phyloP scores from a whole-genome alignment of 2,329 filamentous ascomycete genomes.

The Bipolaris sorokiniana region DNA sequence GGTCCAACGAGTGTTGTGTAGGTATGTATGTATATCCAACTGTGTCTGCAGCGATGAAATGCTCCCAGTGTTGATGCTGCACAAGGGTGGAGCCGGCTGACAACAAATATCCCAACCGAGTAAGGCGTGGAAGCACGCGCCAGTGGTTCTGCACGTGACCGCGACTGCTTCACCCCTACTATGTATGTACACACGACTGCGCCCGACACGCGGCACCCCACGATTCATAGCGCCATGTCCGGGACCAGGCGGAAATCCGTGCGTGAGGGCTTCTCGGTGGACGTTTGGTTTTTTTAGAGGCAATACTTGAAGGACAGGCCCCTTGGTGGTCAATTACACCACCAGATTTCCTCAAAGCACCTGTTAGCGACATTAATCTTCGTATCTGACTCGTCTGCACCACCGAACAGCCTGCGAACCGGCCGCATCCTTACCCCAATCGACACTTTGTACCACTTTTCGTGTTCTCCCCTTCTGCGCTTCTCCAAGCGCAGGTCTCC shows the following conservation, averaged over 20 bases:
- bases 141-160: constrained; percentile 24
- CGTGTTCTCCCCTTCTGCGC: constrained; percentile 1
- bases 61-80: constrained; percentile 24
- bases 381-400: constrained; percentile 4
- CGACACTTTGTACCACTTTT: constrained; percentile 2
- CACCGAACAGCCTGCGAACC: background rate
- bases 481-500: constrained; percentile 23
- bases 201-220: constrained; percentile 9
- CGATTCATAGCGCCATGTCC: constrained; percentile 2
- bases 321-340: constrained; percentile 1
- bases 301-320: constrained; percentile 4
- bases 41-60: constrained; percentile 18
- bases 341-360: background rate
- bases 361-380: constrained; percentile 1
- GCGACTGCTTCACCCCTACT: constrained; percentile 13
- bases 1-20: constrained; percentile 2
- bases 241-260: constrained; percentile 11
- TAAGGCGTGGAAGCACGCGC: constrained; percentile 17
- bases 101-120: constrained; percentile 27
- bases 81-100: constrained; percentile 20
- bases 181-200: constrained; percentile 3
- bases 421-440: constrained; percentile 2
- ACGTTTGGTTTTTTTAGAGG: constrained; percentile 1
- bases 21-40: constrained; percentile 6
- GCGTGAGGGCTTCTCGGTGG: constrained; percentile 3